Evolutionary conservation across 495 filamentous ascomycete genomes (phyloP).

Genomic region (Aspergillus hancockii): DNA sequence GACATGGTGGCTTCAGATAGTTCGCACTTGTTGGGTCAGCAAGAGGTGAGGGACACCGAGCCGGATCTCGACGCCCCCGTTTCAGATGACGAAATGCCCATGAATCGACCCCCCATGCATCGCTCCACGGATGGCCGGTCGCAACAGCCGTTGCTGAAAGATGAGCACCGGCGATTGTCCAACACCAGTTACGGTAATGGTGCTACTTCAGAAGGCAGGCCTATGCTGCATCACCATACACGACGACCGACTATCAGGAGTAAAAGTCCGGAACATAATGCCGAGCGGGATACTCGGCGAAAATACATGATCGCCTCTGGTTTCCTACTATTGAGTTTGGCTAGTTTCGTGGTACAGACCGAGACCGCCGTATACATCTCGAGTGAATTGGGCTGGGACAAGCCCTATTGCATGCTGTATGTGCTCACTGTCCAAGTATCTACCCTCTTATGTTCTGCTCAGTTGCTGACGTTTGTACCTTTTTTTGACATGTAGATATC

Average conservation of each 20-base stretch:
- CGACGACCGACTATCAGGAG: slow-evolving; percentile 62
- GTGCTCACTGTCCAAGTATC: slow-evolving; percentile 25
- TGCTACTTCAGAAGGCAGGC: slow-evolving; percentile 36
- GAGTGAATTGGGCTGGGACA: slow-evolving; percentile 84
- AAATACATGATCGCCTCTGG: slow-evolving; percentile 85
- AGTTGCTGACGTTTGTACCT: background rate
- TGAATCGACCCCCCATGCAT: slow-evolving; percentile 47
- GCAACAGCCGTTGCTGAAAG: slow-evolving; percentile 57
- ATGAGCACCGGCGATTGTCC: slow-evolving; percentile 49
- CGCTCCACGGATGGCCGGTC: slow-evolving; percentile 53
- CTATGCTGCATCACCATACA: slow-evolving; percentile 43
- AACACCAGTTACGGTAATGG: slow-evolving; percentile 39
- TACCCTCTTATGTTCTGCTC: background rate
- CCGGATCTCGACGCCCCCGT: slow-evolving; percentile 33
- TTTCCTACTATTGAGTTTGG: slow-evolving; percentile 76
- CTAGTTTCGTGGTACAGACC: slow-evolving; percentile 86
- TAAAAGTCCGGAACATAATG: slow-evolving; percentile 57
- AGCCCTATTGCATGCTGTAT: slow-evolving; percentile 97
- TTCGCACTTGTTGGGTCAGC: slow-evolving; percentile 13
- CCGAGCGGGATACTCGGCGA: slow-evolving; percentile 63
- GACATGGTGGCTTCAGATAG: slow-evolving; percentile 26
- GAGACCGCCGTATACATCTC: slow-evolving; percentile 94
- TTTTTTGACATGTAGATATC: slow-evolving; percentile 53
- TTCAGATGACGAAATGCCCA: slow-evolving; percentile 47
- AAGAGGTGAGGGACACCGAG: slow-evolving; percentile 18